Conservation (phyloP, 345 rosid genomes). For the Ricinus communis region DNA sequence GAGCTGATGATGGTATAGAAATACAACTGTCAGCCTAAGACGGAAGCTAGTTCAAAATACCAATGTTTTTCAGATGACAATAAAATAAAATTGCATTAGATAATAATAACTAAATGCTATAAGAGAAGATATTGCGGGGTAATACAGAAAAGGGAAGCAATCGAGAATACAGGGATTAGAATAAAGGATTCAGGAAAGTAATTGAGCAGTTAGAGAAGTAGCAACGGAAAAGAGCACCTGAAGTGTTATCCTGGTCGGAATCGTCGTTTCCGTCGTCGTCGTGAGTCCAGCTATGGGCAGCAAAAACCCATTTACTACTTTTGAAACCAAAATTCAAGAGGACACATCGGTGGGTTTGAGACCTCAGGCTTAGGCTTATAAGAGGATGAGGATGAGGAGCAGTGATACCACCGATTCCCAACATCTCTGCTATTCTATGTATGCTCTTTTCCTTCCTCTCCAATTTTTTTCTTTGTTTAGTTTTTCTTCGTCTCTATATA, state of each 20-base stretch:
- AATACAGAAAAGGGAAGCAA: too few relatives aligned
- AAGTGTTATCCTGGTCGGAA: background rate
- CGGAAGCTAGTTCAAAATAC: too few relatives aligned
- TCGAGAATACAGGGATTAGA: background rate
- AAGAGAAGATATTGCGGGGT: too few relatives aligned
- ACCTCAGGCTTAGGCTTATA: background rate
- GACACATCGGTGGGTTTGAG: background rate
- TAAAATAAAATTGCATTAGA: too few relatives aligned
- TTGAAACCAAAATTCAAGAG: background rate
- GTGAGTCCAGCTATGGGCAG: background rate
- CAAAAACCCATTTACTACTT: conserved; percentile 1
- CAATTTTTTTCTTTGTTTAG: background rate
- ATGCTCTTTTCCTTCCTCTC: background rate
- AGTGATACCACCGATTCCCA: background rate
- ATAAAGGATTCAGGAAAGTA: too few relatives aligned
- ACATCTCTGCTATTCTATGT: conserved; percentile 8
- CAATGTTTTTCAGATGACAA: background rate
- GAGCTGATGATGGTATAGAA: background rate
- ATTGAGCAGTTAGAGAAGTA: background rate
- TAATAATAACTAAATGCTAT: too few relatives aligned
- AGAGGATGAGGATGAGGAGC: conserved; percentile 10
- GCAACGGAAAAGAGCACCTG: conserved; percentile 3
- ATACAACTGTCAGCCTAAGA: too few relatives aligned
- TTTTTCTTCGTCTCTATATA: too few relatives aligned
- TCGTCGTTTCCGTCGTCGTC: background rate